Conservation (phyloP, 768 basidiomycete species). For the Cubamyces sp. region DNA sequence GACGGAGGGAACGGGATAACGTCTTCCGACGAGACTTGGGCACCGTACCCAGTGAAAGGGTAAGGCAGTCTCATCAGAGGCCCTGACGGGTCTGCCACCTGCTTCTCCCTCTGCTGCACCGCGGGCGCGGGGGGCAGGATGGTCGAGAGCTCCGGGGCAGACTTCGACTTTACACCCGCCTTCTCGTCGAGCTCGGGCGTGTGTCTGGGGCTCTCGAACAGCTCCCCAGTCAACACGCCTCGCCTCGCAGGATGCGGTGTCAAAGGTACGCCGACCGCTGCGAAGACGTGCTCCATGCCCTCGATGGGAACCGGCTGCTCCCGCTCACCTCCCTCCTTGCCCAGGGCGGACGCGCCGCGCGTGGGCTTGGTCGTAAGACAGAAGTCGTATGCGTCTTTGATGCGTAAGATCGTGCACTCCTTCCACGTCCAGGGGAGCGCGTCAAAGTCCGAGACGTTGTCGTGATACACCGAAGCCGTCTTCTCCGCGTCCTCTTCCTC, state of each 20-base stretch:
- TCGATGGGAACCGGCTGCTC: slow-evolving; percentile 43
- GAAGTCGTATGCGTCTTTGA: slow-evolving; percentile 83
- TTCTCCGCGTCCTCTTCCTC: slow-evolving; percentile 79
- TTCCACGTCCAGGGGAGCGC: slow-evolving; percentile 82
- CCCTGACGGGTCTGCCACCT: slow-evolving; percentile 39
- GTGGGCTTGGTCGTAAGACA: slow-evolving; percentile 56
- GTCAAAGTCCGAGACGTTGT: slow-evolving; percentile 47
- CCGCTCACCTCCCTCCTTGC: slow-evolving; percentile 34
- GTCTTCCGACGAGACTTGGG: slow-evolving; percentile 63
- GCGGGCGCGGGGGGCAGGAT: slow-evolving; percentile 49
- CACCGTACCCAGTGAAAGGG: slow-evolving; percentile 67
- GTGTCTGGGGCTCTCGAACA: slow-evolving; percentile 59
- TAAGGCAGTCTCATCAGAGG: slow-evolving; percentile 65
- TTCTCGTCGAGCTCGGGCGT: slow-evolving; percentile 31
- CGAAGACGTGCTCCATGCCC: slow-evolving; percentile 64
- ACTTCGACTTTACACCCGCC: slow-evolving; percentile 21
- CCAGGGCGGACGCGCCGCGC: slow-evolving; percentile 41
- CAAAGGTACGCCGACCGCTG: slow-evolving; percentile 54
- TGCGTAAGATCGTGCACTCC: slow-evolving; percentile 65
- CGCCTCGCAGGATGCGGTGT: slow-evolving; percentile 58
- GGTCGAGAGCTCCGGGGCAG: slow-evolving; percentile 39
- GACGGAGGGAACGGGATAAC: slow-evolving; percentile 81
- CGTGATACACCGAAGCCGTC: slow-evolving; percentile 53
- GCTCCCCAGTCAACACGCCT: slow-evolving; percentile 61
- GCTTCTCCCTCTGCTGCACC: slow-evolving; percentile 53